Evolutionary conservation across 2,329 filamentous ascomycete species (phyloP).

Genomic region (Rhynchosporium agropyri): DNA sequence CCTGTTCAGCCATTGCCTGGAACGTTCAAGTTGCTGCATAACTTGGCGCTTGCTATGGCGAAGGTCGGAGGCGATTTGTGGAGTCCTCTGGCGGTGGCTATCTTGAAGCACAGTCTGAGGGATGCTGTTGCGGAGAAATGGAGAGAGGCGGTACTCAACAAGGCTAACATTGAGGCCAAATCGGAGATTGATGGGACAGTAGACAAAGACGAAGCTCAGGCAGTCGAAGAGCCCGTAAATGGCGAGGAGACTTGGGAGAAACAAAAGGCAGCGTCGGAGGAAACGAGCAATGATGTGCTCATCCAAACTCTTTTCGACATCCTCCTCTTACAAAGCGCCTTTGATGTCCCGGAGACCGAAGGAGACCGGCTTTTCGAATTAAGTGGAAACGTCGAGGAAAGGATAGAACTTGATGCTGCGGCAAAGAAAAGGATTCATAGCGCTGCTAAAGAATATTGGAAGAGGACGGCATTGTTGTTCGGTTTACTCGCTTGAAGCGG

Average conservation of each 20-base stretch:
- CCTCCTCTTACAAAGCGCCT: conserved; percentile 51
- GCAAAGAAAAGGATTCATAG: conserved; percentile 59
- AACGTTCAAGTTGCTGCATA: conserved; percentile 71
- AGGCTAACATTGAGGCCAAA: conserved; percentile 16
- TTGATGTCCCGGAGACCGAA: conserved; percentile 42
- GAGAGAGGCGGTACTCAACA: conserved; percentile 27
- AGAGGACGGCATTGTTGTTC: conserved; percentile 79
- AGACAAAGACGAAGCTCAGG: conserved; percentile 2
- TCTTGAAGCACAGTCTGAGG: conserved; percentile 62
- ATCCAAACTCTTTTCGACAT: conserved; percentile 66
- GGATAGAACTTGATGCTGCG: conserved; percentile 52
- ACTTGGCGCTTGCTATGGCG: conserved; percentile 68
- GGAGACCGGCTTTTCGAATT: conserved; percentile 51
- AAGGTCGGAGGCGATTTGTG: conserved; percentile 76
- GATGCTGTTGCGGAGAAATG: conserved; percentile 52
- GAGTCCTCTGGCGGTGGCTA: conserved; percentile 67
- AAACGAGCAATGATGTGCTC: conserved; percentile 48
- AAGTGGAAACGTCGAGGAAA: conserved; percentile 47
- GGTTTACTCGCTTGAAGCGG: conserved; percentile 61
- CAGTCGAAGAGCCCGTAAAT: conserved; percentile 9
- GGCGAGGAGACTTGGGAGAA: background rate
- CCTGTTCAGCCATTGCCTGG: conserved; percentile 78
- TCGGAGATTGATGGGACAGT: conserved; percentile 23
- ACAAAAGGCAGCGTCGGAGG: background rate
- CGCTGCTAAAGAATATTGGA: conserved; percentile 76